phyloP scores from a whole-genome alignment of 306 rosid species.

The Fragaria nilgerrensis region DNA sequence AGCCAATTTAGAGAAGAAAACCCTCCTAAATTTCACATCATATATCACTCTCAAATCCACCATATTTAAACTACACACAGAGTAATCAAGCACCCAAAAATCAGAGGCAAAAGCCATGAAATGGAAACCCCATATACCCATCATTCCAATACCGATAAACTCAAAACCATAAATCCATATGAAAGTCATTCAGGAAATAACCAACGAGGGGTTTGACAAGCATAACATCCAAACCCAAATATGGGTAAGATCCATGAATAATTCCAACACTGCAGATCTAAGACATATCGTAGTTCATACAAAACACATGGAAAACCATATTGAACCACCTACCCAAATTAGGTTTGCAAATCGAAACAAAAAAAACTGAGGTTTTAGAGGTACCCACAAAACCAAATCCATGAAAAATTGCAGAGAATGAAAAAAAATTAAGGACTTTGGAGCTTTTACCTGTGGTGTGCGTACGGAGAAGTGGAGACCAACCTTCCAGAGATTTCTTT shows the following conservation, averaged over 20 bases:
- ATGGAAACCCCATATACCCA: background rate
- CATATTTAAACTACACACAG: background rate
- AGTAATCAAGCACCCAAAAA: background rate
- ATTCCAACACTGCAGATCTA: background rate
- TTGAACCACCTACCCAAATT: background rate
- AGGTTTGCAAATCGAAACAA: background rate
- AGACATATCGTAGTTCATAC: background rate
- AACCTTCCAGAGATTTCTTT: no score
- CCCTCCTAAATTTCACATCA: background rate
- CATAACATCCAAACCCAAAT: background rate
- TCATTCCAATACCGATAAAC: background rate
- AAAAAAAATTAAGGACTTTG: no score
- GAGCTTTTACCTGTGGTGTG: background rate
- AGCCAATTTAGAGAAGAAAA: background rate
- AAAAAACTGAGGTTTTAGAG: background rate
- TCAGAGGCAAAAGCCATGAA: background rate
- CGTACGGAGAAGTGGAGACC: background rate
- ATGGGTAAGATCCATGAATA: background rate
- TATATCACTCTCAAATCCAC: background rate
- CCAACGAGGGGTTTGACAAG: background rate
- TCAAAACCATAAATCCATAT: background rate
- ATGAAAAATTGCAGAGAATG: background rate
- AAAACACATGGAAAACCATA: background rate
- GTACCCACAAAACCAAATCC: background rate
- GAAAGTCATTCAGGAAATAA: background rate